Conservation (phyloP, 2,329 filamentous ascomycete genomes). For the Pyrenochaeta sp. region DNA sequence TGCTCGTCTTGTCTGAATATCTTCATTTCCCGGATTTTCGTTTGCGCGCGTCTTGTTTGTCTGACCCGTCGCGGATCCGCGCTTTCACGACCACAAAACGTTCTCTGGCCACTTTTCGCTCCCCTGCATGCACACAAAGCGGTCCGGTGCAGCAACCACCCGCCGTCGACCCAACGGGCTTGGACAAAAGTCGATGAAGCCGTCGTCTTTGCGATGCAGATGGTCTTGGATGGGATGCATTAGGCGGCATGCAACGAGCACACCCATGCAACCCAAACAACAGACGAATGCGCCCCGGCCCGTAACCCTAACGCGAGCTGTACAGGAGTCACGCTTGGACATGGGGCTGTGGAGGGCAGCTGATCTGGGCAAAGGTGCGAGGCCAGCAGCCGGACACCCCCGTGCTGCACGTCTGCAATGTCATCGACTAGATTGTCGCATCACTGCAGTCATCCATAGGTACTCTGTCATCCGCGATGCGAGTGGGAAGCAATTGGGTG, state of each 20-base stretch:
- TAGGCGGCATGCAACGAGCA: constrained; percentile 31
- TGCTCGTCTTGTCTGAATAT: not conserved
- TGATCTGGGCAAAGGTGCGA: constrained; percentile 22
- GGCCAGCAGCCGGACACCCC: constrained; percentile 16
- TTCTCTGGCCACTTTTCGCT: constrained; percentile 12
- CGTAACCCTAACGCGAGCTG: constrained; percentile 39
- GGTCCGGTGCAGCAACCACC: constrained; percentile 30
- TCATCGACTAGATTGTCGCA: constrained; percentile 21
- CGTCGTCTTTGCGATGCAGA: constrained; percentile 26
- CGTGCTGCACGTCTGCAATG: constrained; percentile 19
- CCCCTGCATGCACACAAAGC: constrained; percentile 19
- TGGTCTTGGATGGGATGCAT: constrained; percentile 30
- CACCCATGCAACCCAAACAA: constrained; percentile 34
- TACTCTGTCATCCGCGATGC: constrained; percentile 5
- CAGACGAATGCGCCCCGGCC: constrained; percentile 40
- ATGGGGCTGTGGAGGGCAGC: constrained; percentile 32
- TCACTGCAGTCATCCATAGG: constrained; percentile 25
- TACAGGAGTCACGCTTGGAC: constrained; percentile 34
- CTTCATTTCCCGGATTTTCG: no score
- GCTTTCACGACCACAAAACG: constrained; percentile 3
- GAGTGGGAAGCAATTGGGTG: constrained; percentile 4
- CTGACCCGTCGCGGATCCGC: constrained; percentile 11
- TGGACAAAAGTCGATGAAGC: constrained; percentile 15
- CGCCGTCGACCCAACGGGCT: constrained; percentile 25
- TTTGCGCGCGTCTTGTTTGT: constrained; percentile 15